Evolutionary conservation across 2,329 filamentous ascomycete species (phyloP), one percentile per base, ranked within the genome.

Genomic region (Aspergillus amoenus): DNA sequence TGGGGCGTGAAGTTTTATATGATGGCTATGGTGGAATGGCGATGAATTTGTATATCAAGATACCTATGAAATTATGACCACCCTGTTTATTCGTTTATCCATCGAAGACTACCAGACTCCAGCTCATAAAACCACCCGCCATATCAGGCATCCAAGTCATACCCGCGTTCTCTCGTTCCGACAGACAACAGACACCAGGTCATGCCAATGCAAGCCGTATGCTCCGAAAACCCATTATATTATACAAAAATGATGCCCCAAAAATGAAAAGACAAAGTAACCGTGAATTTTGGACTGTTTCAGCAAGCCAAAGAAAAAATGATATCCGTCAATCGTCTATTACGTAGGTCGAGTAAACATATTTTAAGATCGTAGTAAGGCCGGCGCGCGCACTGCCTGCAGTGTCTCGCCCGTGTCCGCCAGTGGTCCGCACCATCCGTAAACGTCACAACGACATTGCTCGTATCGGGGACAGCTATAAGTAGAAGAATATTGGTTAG

Each of bases 371-470:
- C 3, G 9, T 30, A 9, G 55, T 54, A 46, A 52, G 52, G 46
- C 40, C 45, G 45, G 39, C 12, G 34, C 40, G 39, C 53, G 61
- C 63, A 65, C 63, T 61, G 63, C 63, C 63, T 64, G 63, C 63
- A 65, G 63, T 62, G 63, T 65, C 49, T 68, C 65, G 51, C 66
- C 67, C 17, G 66, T 64, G 32, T 45, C 55, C n/a, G 65, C 52
- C 40, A 69, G 59, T 27, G 67, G 67, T 34, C 66, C 68, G 44
- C 68, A 70, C 68, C 67, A 70, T 45, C 68, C 67, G 49, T 68
- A 70, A 18, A 59, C 58, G 56, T 70, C 68, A 42, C 68, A 70
- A 5, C 68, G 67, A 55, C 68, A 70, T 57, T 70, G 68, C 42
- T 69, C 67, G 30, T 61, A 66, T 18, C 65, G 63, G 17, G 68